phyloP scores from a whole-genome alignment of 345 rosid genomes.

The Eucalyptus sp. region DNA sequence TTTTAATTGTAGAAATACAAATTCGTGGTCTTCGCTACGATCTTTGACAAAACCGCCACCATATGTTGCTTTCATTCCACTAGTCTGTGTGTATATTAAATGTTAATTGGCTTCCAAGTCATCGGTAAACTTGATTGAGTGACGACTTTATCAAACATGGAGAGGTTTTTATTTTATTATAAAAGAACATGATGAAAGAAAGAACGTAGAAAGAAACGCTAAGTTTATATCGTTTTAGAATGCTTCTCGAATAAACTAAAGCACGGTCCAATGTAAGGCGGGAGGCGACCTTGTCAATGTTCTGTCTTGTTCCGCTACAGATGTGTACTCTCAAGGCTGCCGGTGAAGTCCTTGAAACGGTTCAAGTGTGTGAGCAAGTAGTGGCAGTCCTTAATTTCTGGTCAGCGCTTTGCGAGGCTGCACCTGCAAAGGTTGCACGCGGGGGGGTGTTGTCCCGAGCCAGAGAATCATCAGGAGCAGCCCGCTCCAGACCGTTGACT shows the following conservation, averaged over 20 bases:
- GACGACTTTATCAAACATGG: background rate
- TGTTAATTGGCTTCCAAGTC: background rate
- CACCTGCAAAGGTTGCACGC: background rate
- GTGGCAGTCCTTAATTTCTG: background rate
- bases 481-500: background rate
- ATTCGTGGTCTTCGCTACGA: background rate
- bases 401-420: background rate
- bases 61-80: background rate
- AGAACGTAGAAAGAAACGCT: background rate
- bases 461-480: background rate
- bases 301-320: background rate
- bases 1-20: background rate
- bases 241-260: background rate
- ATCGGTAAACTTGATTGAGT: background rate
- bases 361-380: background rate
- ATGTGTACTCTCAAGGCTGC: background rate
- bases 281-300: background rate
- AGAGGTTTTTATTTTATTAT: background rate
- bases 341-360: background rate
- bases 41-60: background rate
- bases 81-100: background rate
- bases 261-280: background rate
- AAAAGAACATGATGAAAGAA: background rate
- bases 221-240: background rate
- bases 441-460: background rate